Base-by-base conservation (phyloP, 78 protist species). In the Speleostelium caveatum region DNA sequence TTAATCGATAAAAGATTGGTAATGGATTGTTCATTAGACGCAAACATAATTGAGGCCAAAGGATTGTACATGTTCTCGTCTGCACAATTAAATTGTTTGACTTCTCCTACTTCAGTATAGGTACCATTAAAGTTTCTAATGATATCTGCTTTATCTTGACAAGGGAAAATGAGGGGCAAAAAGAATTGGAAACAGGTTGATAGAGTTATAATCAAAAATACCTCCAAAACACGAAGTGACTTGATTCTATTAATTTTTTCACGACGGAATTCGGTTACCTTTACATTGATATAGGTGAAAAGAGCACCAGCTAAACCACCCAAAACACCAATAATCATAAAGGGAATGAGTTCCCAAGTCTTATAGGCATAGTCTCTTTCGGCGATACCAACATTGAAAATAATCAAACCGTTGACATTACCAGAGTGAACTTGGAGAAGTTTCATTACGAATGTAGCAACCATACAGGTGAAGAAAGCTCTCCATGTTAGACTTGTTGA, bases 401-500 rank as follows among this genome's bases (percentile, higher is more conserved):
- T 67, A 42, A 71, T 83, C 36, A 71, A 21, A 30, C 75, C 75
- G 0, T 63, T 45, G 2, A 53, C 32, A 38, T 41, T 14, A 6
- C 56, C 78, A 0, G 56, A 36, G 1, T 61, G 33, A 0, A 62
- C 69, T 39, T 86, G 95, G 12, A 96, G 24, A 3, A 77, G 4
- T 45, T 86, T 94, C 61, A 96, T 68, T 0, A 83, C 63, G 39
- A 92, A 91, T 5, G 99, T 69, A 3, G 97, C 76, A 32, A 87
- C 53, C 93, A 96, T 61, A 62, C 97, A 61, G 7, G 73, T 14
- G 59, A 96, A 92, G 86, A 98, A 98, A 5, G 93, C 33, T 39
- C 97, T 90, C 99, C 98, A 96, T 1, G 97, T 96, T 67, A 97
- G 80, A 19, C 74, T 39, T 7, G 72, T 80, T 3, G 80, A 62